Base-by-base conservation (phyloP, 2,329 filamentous ascomycete genomes). In the Colletotrichum simmondsii region DNA sequence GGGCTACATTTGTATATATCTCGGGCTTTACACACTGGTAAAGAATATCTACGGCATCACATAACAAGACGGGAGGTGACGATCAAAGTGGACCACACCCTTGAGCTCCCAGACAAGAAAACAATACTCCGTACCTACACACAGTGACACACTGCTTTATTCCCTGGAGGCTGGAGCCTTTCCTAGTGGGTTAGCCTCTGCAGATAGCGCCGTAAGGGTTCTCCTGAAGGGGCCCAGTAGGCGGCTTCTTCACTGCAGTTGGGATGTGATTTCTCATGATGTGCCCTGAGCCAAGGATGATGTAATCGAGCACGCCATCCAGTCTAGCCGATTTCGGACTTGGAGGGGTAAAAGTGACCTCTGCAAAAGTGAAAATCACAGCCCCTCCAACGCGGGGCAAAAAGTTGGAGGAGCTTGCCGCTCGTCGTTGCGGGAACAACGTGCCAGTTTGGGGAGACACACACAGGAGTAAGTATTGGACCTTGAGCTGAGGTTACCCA, bases 291-390 rank as follows among this genome's bases (percentile, higher is more conserved):
- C 71, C 66, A 72, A 72, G 60, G 71, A 72, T 72, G 71, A 72
- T 72, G 71, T 72, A 72, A 72, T 60, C 71, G 71, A 72, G 71
- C 71, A 72, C 71, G 71, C 71, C 71, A 72, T 72, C 66, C 26
- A 10, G 60, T 10, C 71, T 72, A 70, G 46, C 66, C 66, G 24
- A 26, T 61, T 52, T 12, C 12, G 54, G 71, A 49, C 22, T 61
- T 72, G 71, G 71, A 70, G 71, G 71, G 71, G 71, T 65, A 72
- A 49, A 49, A 49, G 59, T 46, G 70, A 60, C 69, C 65, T 22
- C 56, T 70, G 56, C 24, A 28, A 54, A 28, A 70, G 30, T 5
- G 12, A 35, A 58, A 61, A 57, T 56, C 65, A 65, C 65, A 65
- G 66, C 60, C 66, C 71, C 71, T 72, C 66, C 71, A 70, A 57